Percentiles rank a stretch among this genome's conserved stretches.
phyloP scores from a whole-genome alignment of 108 stramenopile genomes.

The Parmales sp. region DNA sequence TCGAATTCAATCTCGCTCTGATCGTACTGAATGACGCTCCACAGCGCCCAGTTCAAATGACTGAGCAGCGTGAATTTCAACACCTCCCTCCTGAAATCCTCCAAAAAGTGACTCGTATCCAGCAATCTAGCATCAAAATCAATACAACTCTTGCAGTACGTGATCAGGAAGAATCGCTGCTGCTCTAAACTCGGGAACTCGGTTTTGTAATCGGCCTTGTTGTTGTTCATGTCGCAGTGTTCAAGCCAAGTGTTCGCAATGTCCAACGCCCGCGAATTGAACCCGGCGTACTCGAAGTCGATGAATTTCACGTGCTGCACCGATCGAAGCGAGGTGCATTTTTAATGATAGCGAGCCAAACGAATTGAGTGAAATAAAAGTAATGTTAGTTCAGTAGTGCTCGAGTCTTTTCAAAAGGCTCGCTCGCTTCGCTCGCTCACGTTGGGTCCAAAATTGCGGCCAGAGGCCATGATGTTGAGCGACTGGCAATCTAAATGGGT shows the following conservation, averaged over 20 bases:
- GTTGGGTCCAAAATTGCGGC: too few relatives aligned
- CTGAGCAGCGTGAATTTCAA: slow-evolving; percentile 39
- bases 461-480: slow-evolving; percentile 29
- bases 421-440: not conserved
- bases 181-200: slow-evolving; percentile 40
- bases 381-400: too few relatives aligned
- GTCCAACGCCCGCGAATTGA: slow-evolving; percentile 59
- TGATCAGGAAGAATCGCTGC: slow-evolving; percentile 36
- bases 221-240: slow-evolving; percentile 51
- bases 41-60: slow-evolving; percentile 61
- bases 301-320: too few relatives aligned
- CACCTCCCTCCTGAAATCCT: slow-evolving; percentile 31
- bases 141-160: slow-evolving; percentile 26
- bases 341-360: too few relatives aligned
- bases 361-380: too few relatives aligned
- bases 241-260: slow-evolving; percentile 77
- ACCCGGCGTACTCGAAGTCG: slow-evolving; percentile 70
- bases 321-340: too few relatives aligned
- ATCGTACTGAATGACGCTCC: slow-evolving; percentile 49
- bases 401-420: too few relatives aligned
- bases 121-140: not conserved
- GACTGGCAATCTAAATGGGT: slow-evolving; percentile 52
- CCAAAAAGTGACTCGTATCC: slow-evolving; percentile 18
- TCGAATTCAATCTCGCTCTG: slow-evolving; percentile 55
- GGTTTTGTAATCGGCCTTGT: slow-evolving; percentile 38